phyloP scores from a whole-genome alignment of 192 early-diverging fungal species.

The Mortierella alpina region DNA sequence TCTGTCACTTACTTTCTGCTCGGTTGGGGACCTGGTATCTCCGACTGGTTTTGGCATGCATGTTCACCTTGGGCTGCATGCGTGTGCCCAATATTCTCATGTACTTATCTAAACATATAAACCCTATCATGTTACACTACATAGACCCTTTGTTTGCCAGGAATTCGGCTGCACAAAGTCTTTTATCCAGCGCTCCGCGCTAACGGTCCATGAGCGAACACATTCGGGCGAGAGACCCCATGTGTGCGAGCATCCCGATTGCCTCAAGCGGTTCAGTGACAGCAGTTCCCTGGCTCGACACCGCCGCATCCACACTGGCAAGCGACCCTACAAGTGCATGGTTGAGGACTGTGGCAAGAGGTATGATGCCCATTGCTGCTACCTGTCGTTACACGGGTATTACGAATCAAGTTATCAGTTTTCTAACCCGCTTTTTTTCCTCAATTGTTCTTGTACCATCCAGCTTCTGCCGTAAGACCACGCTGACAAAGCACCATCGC shows the following conservation, averaged over 20 bases:
- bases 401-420: neutral
- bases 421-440: neutral
- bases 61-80: too few relatives aligned
- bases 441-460: neutral
- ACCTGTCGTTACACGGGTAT: neutral
- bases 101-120: neutral
- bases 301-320: conserved; percentile 73
- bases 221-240: conserved; percentile 85
- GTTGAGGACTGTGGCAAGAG: conserved; percentile 58
- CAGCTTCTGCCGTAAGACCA: conserved; percentile 66
- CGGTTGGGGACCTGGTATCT: too few relatives aligned
- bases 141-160: conserved; percentile 73
- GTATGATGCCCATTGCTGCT: conserved; percentile 15
- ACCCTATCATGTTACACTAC: neutral
- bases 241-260: conserved; percentile 73
- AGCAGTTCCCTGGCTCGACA: conserved; percentile 82
- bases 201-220: conserved; percentile 83
- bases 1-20: neutral
- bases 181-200: conserved; percentile 85
- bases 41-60: too few relatives aligned
- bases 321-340: conserved; percentile 73
- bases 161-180: conserved; percentile 78
- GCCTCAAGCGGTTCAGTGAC: conserved; percentile 84
- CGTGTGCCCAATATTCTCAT: too few relatives aligned
- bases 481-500: conserved; percentile 63